Percentiles rank a stretch among this genome's conserved stretches.
Evolutionary conservation across 805 yeast species (phyloP).

Genomic region (Wickerhamiella spandovensis): DNA sequence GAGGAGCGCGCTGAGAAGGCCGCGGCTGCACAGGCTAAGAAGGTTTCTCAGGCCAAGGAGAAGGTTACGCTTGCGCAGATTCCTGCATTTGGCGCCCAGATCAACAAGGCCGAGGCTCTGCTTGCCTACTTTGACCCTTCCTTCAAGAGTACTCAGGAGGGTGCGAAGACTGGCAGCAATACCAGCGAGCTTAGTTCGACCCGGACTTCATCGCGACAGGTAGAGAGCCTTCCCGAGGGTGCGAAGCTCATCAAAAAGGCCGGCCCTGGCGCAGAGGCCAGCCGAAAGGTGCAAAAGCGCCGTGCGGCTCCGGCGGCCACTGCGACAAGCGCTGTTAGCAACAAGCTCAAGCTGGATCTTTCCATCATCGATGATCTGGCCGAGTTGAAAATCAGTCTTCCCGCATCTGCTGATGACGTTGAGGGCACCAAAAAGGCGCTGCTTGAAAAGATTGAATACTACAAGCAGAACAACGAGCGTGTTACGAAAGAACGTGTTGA

Average conservation of each 20-base stretch:
- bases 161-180: conserved; percentile 19
- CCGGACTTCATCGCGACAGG: conserved; percentile 17
- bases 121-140: conserved; percentile 67
- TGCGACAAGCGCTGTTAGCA: conserved; percentile 11
- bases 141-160: conserved; percentile 39
- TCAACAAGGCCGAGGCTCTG: conserved; percentile 59
- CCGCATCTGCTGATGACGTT: conserved; percentile 61
- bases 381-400: conserved; percentile 65
- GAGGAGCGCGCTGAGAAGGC: conserved; percentile 52
- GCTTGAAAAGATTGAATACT: conserved; percentile 57
- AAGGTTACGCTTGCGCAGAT: conserved; percentile 53
- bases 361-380: conserved; percentile 64
- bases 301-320: conserved; percentile 19
- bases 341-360: conserved; percentile 63
- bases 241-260: conserved; percentile 50
- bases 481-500: conserved; percentile 66
- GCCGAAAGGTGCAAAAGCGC: conserved; percentile 34
- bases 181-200: conserved; percentile 13
- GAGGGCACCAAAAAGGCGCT: conserved; percentile 50
- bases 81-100: conserved; percentile 79
- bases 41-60: conserved; percentile 52
- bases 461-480: conserved; percentile 60
- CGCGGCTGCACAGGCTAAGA: conserved; percentile 35
- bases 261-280: conserved; percentile 33
- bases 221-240: conserved; percentile 46